Conservation (phyloP, 768 basidiomycete species). For the Russula olivacea region DNA sequence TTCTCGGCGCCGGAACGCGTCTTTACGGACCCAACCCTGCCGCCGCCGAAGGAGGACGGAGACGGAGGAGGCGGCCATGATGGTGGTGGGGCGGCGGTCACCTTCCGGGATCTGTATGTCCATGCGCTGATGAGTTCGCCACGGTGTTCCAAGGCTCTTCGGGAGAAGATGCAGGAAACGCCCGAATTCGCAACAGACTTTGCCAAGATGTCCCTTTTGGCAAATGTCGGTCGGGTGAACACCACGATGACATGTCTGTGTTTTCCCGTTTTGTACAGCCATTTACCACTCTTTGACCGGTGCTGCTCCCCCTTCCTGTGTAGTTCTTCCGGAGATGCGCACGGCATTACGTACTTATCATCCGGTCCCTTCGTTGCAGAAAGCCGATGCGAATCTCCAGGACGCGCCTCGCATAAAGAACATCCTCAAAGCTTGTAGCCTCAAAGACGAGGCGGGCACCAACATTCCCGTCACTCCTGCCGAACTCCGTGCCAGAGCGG, state of each 20-base stretch:
- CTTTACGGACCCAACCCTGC: constrained; percentile 57
- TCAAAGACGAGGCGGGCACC: constrained; percentile 40
- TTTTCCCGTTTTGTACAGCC: constrained; percentile 1
- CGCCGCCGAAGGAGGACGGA: constrained; percentile 25
- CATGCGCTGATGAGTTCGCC: constrained; percentile 47
- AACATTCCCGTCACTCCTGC: constrained; percentile 47
- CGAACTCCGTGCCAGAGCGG: constrained; percentile 50
- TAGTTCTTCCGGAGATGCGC: constrained; percentile 78
- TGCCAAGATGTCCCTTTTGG: constrained; percentile 66
- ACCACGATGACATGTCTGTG: constrained; percentile 72
- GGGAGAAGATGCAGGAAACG: constrained; percentile 63
- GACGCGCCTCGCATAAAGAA: constrained; percentile 77
- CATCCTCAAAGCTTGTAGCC: constrained; percentile 56
- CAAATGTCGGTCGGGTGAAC: constrained; percentile 76
- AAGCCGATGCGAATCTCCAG: constrained; percentile 62
- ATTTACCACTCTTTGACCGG: not conserved
- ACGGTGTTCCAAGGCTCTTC: constrained; percentile 63
- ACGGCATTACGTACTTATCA: constrained; percentile 73
- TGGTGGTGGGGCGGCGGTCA: too few relatives aligned
- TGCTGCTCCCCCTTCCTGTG: not conserved
- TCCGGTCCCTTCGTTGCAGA: constrained; percentile 66
- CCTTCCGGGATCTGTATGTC: constrained; percentile 46
- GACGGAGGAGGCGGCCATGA: constrained; percentile 17
- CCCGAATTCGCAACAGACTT: constrained; percentile 58
- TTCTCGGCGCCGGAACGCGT: constrained; percentile 42